A percentile compares a stretch with the other conserved stretches of the same genome.
phyloP scores from a whole-genome alignment of 345 rosid genomes.

The Orychophragmus violaceus region DNA sequence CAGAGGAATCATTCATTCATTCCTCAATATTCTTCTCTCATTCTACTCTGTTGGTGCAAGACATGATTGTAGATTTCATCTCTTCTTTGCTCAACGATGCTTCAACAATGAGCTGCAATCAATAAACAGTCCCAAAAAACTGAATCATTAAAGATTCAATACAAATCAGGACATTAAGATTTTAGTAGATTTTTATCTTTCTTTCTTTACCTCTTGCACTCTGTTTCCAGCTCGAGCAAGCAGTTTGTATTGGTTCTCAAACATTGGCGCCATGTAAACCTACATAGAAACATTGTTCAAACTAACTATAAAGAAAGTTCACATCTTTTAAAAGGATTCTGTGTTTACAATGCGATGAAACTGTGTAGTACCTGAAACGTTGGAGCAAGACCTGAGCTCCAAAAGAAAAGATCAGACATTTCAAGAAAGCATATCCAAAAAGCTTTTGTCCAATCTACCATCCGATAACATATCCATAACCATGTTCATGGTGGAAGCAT shows the following conservation, averaged over 20 bases:
- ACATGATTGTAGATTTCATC: slow-evolving; percentile 71
- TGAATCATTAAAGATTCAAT: neutral
- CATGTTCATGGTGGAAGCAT: neutral
- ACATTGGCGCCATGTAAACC: slow-evolving; percentile 97
- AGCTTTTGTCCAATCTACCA: neutral
- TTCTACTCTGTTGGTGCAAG: slow-evolving; percentile 70
- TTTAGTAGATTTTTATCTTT: neutral
- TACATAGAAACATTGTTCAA: slow-evolving; percentile 21
- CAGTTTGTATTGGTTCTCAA: slow-evolving; percentile 76
- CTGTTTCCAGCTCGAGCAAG: slow-evolving; percentile 91
- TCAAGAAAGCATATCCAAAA: neutral
- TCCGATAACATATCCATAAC: neutral
- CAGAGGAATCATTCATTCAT: slow-evolving; percentile 32
- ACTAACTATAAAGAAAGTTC: neutral
- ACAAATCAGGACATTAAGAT: neutral
- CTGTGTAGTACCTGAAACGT: slow-evolving; percentile 77
- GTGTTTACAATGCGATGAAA: neutral
- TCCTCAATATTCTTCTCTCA: slow-evolving; percentile 12
- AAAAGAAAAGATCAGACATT: no score
- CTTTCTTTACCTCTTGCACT: slow-evolving; percentile 80
- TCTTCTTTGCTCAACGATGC: slow-evolving; percentile 68
- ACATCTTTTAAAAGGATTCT: neutral
- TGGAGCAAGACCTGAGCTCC: slow-evolving; percentile 92
- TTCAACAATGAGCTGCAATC: slow-evolving; percentile 64
- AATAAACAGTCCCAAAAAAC: neutral